These are phyloP conservation scores for Myochromella boudieri DNA, from an alignment of 768 basidiomycete genomes.

Conservation along the genomic window DNA sequence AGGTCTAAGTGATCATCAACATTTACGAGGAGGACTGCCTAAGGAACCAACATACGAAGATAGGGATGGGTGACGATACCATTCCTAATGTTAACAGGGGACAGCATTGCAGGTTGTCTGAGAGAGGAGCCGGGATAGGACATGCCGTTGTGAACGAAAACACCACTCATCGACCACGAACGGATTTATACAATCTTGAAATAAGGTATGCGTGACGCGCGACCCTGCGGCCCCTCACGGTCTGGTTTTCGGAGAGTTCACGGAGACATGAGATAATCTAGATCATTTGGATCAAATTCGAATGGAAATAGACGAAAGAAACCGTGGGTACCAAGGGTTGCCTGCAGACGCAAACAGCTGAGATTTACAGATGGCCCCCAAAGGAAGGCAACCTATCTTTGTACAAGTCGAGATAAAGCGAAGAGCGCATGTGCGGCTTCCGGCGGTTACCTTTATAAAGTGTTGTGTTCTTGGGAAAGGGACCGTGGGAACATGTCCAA, in stretches of 20 bases:
- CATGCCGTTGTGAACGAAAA: constrained; percentile 18
- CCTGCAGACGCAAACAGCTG: not conserved
- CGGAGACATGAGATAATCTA: constrained; percentile 29
- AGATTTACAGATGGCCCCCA: constrained; percentile 9
- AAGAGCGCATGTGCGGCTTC: constrained; percentile 13
- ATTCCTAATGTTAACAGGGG: constrained; percentile 22
- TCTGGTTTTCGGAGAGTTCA: constrained; percentile 35
- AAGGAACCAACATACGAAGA: constrained; percentile 35
- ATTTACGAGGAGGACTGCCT: not conserved
- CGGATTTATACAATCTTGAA: constrained; percentile 24
- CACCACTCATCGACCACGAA: constrained; percentile 6
- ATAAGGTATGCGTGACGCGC: constrained; percentile 26
- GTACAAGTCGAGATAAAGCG: constrained; percentile 7
- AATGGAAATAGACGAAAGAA: constrained; percentile 16
- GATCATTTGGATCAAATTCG: constrained; percentile 12
- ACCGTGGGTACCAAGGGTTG: constrained; percentile 6
- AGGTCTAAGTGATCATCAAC: constrained; percentile 46
- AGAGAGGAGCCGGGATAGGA: constrained; percentile 16
- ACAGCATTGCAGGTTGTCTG: constrained; percentile 20
- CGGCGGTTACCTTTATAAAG: constrained; percentile 10
- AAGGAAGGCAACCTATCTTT: constrained; percentile 5
- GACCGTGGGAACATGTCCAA: constrained; percentile 5
- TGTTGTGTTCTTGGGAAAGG: constrained; percentile 1
- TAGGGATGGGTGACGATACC: constrained; percentile 46
- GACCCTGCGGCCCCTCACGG: constrained; percentile 27